Evolutionary conservation across 2,329 filamentous ascomycete species (phyloP).

Genomic region (Chrysoporthe deuterocubensis): DNA sequence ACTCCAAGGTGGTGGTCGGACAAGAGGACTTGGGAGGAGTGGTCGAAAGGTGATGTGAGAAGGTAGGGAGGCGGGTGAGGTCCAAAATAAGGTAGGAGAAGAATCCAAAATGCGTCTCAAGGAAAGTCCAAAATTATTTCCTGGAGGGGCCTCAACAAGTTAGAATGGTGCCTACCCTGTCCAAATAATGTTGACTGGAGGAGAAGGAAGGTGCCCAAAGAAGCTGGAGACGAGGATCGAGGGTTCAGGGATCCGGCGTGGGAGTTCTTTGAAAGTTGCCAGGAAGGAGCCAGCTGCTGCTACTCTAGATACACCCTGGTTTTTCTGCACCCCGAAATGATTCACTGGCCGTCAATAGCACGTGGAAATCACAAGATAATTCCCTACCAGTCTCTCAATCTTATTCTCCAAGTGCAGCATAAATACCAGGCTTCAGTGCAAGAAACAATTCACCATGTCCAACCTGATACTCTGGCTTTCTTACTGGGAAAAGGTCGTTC

Average conservation of each 20-base stretch:
- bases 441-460: not conserved
- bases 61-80: not conserved
- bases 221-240: not conserved
- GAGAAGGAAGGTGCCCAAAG: not conserved
- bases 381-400: not conserved
- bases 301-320: not conserved
- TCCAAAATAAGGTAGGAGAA: not conserved
- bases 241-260: no score
- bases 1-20: not conserved
- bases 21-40: no score
- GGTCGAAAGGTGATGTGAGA: not conserved
- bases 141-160: not conserved
- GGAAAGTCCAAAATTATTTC: not conserved
- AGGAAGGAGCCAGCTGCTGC: constrained; percentile 3
- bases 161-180: not conserved
- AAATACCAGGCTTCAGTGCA: not conserved
- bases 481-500: not conserved
- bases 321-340: not conserved
- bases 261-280: not conserved
- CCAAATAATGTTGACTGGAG: not conserved
- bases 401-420: not conserved
- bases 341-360: not conserved
- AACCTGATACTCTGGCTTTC: not conserved
- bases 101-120: not conserved
- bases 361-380: not conserved